Percentiles rank a stretch among this genome's conserved stretches.
Conservation (phyloP, 2,329 filamentous ascomycete species). For the Parasarocladium wereldwijsianum region DNA sequence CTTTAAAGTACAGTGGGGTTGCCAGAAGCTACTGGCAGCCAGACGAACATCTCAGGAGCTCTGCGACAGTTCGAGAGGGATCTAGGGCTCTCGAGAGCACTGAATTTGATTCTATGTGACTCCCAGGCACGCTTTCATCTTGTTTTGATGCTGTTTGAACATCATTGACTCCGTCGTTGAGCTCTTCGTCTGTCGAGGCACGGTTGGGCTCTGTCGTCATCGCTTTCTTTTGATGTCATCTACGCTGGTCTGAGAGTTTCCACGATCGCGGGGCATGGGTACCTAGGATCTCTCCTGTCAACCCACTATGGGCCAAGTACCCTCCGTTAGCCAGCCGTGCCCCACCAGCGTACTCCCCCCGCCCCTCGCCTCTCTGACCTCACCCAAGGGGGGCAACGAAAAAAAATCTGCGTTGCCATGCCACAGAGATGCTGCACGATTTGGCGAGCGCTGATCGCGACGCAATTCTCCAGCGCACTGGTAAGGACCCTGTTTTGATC, state of each 20-base stretch:
- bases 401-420: too few species aligned
- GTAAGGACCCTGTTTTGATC: too few species aligned
- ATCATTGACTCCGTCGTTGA: neutral
- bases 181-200: too few species aligned
- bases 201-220: neutral
- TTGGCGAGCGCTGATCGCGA: too few species aligned
- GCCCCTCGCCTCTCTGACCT: too few species aligned
- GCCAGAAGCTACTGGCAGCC: constrained; percentile 20
- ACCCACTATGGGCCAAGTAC: too few species aligned
- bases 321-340: too few species aligned
- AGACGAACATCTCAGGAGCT: constrained; percentile 10
- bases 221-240: constrained; percentile 4
- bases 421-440: too few species aligned
- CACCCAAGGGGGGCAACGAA: too few species aligned
- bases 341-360: too few species aligned
- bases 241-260: constrained; percentile 3
- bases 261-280: constrained; percentile 5
- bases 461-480: too few species aligned
- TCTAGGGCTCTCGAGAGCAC: neutral
- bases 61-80: constrained; percentile 10
- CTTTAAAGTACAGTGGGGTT: constrained; percentile 18
- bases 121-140: neutral
- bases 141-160: neutral
- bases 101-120: neutral
- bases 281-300: too few species aligned